phyloP scores from a whole-genome alignment of 768 basidiomycete genomes.

The Serpula lacrymans region DNA sequence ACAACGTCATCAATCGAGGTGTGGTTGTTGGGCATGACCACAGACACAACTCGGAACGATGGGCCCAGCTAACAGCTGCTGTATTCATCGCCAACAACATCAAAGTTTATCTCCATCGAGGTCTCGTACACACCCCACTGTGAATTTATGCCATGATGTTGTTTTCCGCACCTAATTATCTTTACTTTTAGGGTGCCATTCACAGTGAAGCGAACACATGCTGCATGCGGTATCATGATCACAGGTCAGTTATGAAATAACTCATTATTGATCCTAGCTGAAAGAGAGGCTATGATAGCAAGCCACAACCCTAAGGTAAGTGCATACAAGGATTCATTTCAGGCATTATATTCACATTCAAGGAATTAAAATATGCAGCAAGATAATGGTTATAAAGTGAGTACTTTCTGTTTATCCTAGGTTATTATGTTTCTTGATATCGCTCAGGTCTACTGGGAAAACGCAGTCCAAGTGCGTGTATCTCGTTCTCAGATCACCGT shows the following conservation, averaged over 20 bases:
- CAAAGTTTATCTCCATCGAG: conserved; percentile 66
- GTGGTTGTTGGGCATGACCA: conserved; percentile 88
- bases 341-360: too few species aligned
- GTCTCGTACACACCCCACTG: conserved; percentile 81
- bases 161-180: background rate
- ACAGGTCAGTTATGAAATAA: conserved; percentile 49
- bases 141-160: conserved; percentile 25
- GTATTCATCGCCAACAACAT: conserved; percentile 63
- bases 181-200: conserved; percentile 69
- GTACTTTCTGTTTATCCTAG: background rate
- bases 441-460: conserved; percentile 82
- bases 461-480: conserved; percentile 66
- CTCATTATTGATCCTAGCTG: conserved; percentile 1
- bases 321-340: too few species aligned
- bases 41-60: conserved; percentile 71
- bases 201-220: conserved; percentile 58
- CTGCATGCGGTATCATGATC: conserved; percentile 87
- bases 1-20: conserved; percentile 54
- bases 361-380: conserved; percentile 44
- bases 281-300: conserved; percentile 37
- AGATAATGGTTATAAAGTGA: conserved; percentile 87
- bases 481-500: background rate
- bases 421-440: background rate
- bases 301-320: conserved; percentile 85
- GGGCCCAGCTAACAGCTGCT: conserved; percentile 72